Conservation (phyloP, 2,329 filamentous ascomycete species). For the Cordyceps cicadae region DNA sequence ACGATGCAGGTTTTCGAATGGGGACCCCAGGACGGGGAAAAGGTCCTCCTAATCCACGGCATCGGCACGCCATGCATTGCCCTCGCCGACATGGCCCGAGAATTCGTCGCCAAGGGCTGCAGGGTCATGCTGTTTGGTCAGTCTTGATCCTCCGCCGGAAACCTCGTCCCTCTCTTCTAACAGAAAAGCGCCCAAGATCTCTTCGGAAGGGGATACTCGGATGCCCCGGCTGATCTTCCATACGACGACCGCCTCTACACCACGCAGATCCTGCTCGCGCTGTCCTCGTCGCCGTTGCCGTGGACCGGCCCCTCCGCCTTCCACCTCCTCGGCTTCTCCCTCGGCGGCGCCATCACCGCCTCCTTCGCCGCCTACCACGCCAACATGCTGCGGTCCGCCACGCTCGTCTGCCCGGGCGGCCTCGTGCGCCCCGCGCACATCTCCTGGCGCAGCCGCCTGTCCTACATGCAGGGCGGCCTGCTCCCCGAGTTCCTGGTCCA, state of each 20-base stretch:
- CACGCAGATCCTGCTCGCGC: conserved; percentile 54
- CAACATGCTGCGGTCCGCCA: conserved; percentile 51
- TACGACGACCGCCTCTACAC: conserved; percentile 59
- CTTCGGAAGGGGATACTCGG: conserved; percentile 71
- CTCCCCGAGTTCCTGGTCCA: conserved; percentile 53
- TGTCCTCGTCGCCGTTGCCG: conserved; percentile 52
- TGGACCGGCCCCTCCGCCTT: conserved; percentile 53
- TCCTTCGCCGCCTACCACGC: conserved; percentile 64
- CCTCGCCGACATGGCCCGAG: conserved; percentile 56
- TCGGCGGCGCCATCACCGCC: conserved; percentile 67
- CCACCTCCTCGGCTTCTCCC: conserved; percentile 67
- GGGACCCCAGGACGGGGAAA: conserved; percentile 62
- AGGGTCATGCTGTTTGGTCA: conserved; percentile 71
- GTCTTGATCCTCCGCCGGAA: conserved; percentile 19
- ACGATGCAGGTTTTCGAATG: conserved; percentile 70
- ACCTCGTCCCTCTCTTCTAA: background rate
- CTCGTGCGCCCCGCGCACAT: conserved; percentile 58
- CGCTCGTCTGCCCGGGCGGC: conserved; percentile 61
- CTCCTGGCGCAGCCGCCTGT: conserved; percentile 49
- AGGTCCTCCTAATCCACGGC: conserved; percentile 69
- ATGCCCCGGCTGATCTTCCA: conserved; percentile 50
- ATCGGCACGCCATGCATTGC: conserved; percentile 72
- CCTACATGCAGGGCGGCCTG: conserved; percentile 49
- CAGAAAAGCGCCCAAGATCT: conserved; percentile 47
- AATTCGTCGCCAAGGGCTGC: conserved; percentile 57